Evolutionary conservation across 441 rosid genomes (phyloP), one percentile per base, ranked within the genome.

Genomic region (Gossypium trilobum): DNA sequence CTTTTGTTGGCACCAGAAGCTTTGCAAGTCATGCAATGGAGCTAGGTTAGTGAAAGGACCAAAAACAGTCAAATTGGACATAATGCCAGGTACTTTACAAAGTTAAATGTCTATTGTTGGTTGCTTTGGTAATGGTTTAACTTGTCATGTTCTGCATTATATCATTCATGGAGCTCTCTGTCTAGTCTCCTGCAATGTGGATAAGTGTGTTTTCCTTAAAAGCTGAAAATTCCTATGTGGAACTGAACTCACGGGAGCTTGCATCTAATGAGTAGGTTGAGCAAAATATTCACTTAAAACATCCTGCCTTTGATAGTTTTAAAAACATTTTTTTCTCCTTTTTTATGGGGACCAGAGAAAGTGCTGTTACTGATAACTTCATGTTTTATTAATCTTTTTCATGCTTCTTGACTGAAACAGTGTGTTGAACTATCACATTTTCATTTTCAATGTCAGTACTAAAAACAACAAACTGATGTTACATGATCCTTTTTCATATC

Each of bases 11-110:
- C 80, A 19, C 78, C 82, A 95, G 99, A 92, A 87, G 70, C 74
- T 89, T 69, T 95, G 99, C 92, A 91, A 82, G 80, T 80, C 95
- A 57, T 95, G 99, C 82, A 86, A 83, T 82, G 99, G 99, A 33
- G 84, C 78, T 55, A 86, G 85, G 79, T 93, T 92, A 68, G 86
- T 87, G 73, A 82, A 75, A 75, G 97, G 99, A 82, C 69, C 84
- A 55, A 95, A 91, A 82, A 70, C 98, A 3, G 89, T 91, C 78
- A 92, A 91, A 78, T 77, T 95, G 85, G 90, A 85, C 80, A 85
- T 95, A 11, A 80, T 85, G 80, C 86, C 99, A 85, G 99, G 99
- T 92, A 82, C 61, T 19, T 78, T 17, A 29, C 9, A 36, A 68
- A 9, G 46, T 5, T 59, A 16, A 7, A 74, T 50, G 9, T 10